Conservation (phyloP, 176 grass and related monocot species). For the Triticum dicoccoides region DNA sequence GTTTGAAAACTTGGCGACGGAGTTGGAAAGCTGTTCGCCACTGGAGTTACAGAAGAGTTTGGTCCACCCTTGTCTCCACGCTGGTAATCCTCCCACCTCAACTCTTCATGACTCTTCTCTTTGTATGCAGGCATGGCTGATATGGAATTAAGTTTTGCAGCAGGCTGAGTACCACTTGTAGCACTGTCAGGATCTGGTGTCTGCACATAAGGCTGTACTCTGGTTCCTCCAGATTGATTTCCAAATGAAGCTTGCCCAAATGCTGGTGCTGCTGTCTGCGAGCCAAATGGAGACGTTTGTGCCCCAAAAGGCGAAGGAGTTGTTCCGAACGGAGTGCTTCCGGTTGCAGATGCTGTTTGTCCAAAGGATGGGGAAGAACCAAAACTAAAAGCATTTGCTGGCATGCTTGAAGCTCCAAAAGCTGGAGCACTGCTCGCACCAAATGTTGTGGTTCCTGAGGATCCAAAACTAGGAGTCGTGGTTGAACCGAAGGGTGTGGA, state of each 20-base stretch:
- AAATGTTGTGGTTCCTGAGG: conserved; percentile 60
- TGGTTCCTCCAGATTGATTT: conserved; percentile 70
- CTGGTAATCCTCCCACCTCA: conserved; percentile 95
- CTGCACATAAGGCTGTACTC: conserved; percentile 63
- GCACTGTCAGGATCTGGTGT: conserved; percentile 81
- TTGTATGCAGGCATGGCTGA: conserved; percentile 96
- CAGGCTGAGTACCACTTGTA: conserved; percentile 59
- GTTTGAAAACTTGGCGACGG: conserved; percentile 1
- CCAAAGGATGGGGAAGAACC: conserved; percentile 69
- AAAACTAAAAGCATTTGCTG: conserved; percentile 68
- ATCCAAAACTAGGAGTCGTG: conserved; percentile 52
- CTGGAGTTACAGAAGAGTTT: conserved; percentile 52
- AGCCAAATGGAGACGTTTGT: conserved; percentile 69
- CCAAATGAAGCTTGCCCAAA: conserved; percentile 77
- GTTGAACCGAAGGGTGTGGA: conserved; percentile 63
- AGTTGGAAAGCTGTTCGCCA: conserved; percentile 16
- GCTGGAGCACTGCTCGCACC: conserved; percentile 51
- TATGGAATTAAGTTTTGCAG: conserved; percentile 87
- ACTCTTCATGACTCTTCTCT: conserved; percentile 95
- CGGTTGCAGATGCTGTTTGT: conserved; percentile 57
- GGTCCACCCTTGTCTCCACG: conserved; percentile 91
- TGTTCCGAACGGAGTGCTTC: conserved; percentile 73
- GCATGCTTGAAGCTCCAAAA: conserved; percentile 62
- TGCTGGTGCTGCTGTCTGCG: conserved; percentile 55
- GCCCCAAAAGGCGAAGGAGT: conserved; percentile 70